Evolutionary conservation across 228 moss, liverwort and hornwort genomes (phyloP).

Genomic region (Sphagnum magellanicum): DNA sequence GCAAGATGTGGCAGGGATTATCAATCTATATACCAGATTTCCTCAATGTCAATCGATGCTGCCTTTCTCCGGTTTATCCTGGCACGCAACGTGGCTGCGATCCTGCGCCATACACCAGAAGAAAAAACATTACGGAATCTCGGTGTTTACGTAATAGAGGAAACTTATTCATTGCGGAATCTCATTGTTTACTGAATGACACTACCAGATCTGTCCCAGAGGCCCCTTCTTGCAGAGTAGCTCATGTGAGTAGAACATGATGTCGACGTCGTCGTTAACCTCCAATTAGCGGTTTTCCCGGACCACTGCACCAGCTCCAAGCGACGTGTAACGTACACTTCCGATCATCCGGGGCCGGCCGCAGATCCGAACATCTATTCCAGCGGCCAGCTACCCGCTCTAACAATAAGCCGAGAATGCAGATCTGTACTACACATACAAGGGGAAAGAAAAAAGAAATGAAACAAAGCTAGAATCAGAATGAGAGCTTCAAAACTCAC

Average conservation of each 20-base stretch:
- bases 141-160: constrained; percentile 1
- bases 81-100: constrained; percentile 82
- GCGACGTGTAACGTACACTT: too few species aligned
- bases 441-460: too few species aligned
- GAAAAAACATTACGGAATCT: background rate
- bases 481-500: too few species aligned
- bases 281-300: too few species aligned
- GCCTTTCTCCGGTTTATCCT: constrained; percentile 77
- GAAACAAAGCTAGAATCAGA: too few species aligned
- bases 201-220: constrained; percentile 92
- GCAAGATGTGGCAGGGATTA: too few species aligned
- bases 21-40: constrained; percentile 54
- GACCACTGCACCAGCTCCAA: too few species aligned
- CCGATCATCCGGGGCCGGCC: too few species aligned
- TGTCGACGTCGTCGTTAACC: background rate
- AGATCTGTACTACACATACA: too few species aligned
- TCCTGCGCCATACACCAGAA: constrained; percentile 33
- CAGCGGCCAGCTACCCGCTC: too few species aligned
- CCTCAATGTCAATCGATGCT: constrained; percentile 77
- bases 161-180: background rate
- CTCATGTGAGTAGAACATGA: constrained; percentile 92
- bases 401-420: too few species aligned
- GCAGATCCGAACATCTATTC: too few species aligned
- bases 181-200: background rate
- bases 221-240: constrained; percentile 82